Evolutionary conservation across 2,329 filamentous ascomycete genomes (phyloP), one percentile per base, ranked within the genome.

Genomic region (Diplodia mutila): DNA sequence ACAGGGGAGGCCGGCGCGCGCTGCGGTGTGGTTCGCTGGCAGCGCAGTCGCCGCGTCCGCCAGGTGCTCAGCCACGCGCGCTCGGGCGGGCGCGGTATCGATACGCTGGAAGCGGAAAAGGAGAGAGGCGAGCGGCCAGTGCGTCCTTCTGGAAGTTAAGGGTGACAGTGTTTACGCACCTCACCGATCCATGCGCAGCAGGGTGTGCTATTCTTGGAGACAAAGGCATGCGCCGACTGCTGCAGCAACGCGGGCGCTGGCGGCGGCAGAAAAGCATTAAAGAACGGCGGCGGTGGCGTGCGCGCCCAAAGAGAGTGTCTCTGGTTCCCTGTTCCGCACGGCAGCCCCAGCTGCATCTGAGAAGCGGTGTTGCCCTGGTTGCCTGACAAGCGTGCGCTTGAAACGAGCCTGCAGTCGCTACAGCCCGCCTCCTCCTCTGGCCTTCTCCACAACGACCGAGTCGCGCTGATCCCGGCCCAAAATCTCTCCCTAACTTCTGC

Each of bases 111-210:
- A 54, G 27, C 51, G 29, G 51, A 54, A 54, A 54, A 54, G 51
- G 51, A 54, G 51, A 46, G 51, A 54, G 51, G 25, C 27, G 39
- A 46, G 39, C 39, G 55, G 34, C 39, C 39, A 39, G 55, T 29
- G 55, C 55, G 55, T 54, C 16, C 52, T 61, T 61, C 55, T 48
- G 37, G 55, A 61, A 42, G 54, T 48, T 48, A 61, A 48, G 55
- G 55, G 55, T 46, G 37, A 29, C 32, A 57, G 18, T 61, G 55
- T 42, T 42, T 61, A 39, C 39, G 55, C 25, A 48, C 39, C 51
- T 18, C 51, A 32, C 51, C 25, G 51, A 54, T 54, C 51, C 49
- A 27, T 27, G 34, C 54, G 27, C 51, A n/a, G 25, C 49, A 51
- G 48, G 32, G 32, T 23, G 34, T 27, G 37, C 55, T 61, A 61